These are phyloP conservation scores for Umbelopsis sp. DNA, from an alignment of 371 early-diverging fungal genomes.

Conservation along the genomic window DNA sequence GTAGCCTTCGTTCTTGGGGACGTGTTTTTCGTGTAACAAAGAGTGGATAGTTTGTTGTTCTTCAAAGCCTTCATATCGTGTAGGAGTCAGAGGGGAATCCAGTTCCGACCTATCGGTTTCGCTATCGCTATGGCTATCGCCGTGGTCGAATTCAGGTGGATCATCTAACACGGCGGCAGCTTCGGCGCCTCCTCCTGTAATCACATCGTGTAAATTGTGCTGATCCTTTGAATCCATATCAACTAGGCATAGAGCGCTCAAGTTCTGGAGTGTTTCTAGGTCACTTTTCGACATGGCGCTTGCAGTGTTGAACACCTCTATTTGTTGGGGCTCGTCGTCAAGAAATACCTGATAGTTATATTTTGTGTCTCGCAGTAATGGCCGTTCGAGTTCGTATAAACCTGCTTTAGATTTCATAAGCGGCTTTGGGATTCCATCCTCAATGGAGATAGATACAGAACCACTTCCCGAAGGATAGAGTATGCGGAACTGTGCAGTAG, in stretches of 20 bases:
- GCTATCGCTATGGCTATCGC: slow-evolving; percentile 4
- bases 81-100: slow-evolving; percentile 10
- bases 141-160: neutral
- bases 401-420: neutral
- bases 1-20: neutral
- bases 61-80: neutral
- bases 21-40: neutral
- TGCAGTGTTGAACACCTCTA: neutral
- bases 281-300: no score
- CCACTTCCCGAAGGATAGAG: neutral
- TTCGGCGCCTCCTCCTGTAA: no score
- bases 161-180: neutral
- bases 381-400: neutral
- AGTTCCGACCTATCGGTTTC: neutral
- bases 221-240: neutral
- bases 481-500: neutral
- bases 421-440: slow-evolving; percentile 5
- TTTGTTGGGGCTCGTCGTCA: neutral
- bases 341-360: neutral
- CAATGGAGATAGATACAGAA: slow-evolving; percentile 12
- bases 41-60: neutral
- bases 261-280: no score
- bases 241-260: neutral
- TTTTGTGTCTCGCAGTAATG: neutral
- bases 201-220: neutral